Conservation (phyloP, 2,329 filamentous ascomycete species). For the Beauveria sp. region DNA sequence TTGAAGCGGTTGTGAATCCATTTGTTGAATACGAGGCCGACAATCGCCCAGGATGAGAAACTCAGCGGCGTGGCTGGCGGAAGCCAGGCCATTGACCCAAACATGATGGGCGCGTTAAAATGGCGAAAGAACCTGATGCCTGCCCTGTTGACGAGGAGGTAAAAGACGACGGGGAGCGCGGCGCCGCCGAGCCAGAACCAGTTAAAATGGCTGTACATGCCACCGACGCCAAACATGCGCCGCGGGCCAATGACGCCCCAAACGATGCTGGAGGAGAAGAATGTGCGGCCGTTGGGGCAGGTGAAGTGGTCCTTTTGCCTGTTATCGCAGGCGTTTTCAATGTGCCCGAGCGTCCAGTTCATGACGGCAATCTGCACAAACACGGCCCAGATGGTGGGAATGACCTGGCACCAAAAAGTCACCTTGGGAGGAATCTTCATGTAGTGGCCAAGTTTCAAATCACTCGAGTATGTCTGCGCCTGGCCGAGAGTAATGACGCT, state of each 20-base stretch:
- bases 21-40: constrained; percentile 52
- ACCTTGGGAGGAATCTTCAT: constrained; percentile 39
- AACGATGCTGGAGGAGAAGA: constrained; percentile 47
- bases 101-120: constrained; percentile 50
- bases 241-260: constrained; percentile 51
- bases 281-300: constrained; percentile 32
- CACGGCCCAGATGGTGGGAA: constrained; percentile 35
- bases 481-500: constrained; percentile 27
- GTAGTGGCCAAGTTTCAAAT: constrained; percentile 44
- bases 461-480: constrained; percentile 37
- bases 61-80: constrained; percentile 54
- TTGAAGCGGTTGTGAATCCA: constrained; percentile 43
- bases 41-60: constrained; percentile 51
- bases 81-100: constrained; percentile 45
- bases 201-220: constrained; percentile 42
- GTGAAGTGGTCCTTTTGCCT: constrained; percentile 22
- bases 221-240: constrained; percentile 45
- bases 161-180: constrained; percentile 40
- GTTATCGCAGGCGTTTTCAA: constrained; percentile 38
- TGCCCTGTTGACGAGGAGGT: constrained; percentile 26
- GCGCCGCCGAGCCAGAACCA: constrained; percentile 48
- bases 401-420: constrained; percentile 30
- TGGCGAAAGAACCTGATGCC: constrained; percentile 33
- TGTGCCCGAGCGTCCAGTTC: constrained; percentile 38
- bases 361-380: constrained; percentile 39